A percentile compares a stretch with the other conserved stretches of the same genome.
phyloP scores from a whole-genome alignment of 2,329 filamentous ascomycete genomes.

The Epichloe sp. region DNA sequence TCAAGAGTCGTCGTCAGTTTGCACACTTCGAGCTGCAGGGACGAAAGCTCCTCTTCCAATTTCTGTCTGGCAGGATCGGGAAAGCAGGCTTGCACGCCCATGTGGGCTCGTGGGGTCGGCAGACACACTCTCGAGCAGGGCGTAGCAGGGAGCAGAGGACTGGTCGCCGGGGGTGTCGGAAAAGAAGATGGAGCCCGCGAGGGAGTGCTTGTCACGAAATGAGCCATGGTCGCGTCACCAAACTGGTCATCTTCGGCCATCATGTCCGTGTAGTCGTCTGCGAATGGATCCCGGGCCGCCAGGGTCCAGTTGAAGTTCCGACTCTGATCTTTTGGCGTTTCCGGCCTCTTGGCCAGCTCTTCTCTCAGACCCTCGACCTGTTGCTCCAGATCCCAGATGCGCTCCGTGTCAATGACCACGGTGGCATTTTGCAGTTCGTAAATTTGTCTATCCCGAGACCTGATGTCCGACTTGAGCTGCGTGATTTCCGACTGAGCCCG shows the following conservation, averaged over 20 bases:
- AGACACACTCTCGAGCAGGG: conserved; percentile 18
- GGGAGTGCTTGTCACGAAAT: conserved; percentile 39
- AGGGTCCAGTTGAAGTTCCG: conserved; percentile 36
- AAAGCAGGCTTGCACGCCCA: conserved; percentile 27
- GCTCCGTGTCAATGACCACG: conserved; percentile 32
- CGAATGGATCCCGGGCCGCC: conserved; percentile 33
- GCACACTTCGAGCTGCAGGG: conserved; percentile 33
- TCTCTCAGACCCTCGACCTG: conserved; percentile 24
- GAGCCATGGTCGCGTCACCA: conserved; percentile 36
- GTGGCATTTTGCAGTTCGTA: conserved; percentile 38
- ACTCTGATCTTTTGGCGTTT: neutral
- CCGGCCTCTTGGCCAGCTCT: conserved; percentile 17
- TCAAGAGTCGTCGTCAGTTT: conserved; percentile 35
- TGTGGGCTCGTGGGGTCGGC: conserved; percentile 14
- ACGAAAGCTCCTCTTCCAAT: conserved; percentile 34
- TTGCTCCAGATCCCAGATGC: conserved; percentile 28
- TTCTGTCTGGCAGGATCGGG: conserved; percentile 28
- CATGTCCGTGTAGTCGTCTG: conserved; percentile 28
- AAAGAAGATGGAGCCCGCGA: conserved; percentile 32
- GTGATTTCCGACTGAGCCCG: conserved; percentile 33
- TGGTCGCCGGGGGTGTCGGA: conserved; percentile 42
- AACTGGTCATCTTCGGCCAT: conserved; percentile 25
- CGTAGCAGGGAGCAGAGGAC: conserved; percentile 25
- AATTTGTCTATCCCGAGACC: conserved; percentile 38
- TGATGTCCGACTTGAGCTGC: conserved; percentile 34